Conservation (phyloP, 2,329 filamentous ascomycete genomes). For the Sporothrix euskadiensis region DNA sequence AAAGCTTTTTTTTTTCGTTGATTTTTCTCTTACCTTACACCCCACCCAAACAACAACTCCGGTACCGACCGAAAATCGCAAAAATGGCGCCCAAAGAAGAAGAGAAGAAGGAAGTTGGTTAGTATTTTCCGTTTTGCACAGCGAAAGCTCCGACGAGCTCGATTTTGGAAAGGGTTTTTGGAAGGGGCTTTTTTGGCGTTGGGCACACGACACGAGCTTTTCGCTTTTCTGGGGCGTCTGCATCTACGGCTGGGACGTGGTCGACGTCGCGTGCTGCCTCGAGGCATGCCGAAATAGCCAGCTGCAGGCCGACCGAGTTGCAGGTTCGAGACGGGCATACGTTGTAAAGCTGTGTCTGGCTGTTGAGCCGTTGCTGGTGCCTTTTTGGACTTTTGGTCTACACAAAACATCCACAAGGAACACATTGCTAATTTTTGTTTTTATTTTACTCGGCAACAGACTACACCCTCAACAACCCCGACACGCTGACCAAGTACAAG, state of each 20-base stretch:
- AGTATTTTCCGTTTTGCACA: constrained; percentile 34
- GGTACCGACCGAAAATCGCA: constrained; percentile 39
- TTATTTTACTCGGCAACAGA: constrained; percentile 52
- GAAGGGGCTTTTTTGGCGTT: not conserved
- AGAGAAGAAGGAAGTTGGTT: constrained; percentile 50
- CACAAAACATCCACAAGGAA: not conserved
- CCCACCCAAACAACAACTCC: not conserved
- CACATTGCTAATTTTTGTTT: not conserved
- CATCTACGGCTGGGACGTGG: not conserved
- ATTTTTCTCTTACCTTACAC: not conserved
- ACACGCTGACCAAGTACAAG: constrained; percentile 99
- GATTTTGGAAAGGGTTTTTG: not conserved
- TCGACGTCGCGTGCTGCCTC: constrained; percentile 14
- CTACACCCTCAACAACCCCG: constrained; percentile 85
- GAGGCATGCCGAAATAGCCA: not conserved
- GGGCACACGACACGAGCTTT: not conserved
- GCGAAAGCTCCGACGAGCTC: not conserved
- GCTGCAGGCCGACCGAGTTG: constrained; percentile 13
- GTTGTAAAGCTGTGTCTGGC: not conserved
- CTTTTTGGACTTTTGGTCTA: not conserved
- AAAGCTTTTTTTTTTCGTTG: constrained; percentile 12
- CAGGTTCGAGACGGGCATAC: not conserved
- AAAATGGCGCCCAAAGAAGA: constrained; percentile 44
- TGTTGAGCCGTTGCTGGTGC: not conserved
- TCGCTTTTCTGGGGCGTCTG: not conserved